Evolutionary conservation across 2,329 filamentous ascomycete genomes (phyloP).

Genomic region (Tolypocladium tropicale): DNA sequence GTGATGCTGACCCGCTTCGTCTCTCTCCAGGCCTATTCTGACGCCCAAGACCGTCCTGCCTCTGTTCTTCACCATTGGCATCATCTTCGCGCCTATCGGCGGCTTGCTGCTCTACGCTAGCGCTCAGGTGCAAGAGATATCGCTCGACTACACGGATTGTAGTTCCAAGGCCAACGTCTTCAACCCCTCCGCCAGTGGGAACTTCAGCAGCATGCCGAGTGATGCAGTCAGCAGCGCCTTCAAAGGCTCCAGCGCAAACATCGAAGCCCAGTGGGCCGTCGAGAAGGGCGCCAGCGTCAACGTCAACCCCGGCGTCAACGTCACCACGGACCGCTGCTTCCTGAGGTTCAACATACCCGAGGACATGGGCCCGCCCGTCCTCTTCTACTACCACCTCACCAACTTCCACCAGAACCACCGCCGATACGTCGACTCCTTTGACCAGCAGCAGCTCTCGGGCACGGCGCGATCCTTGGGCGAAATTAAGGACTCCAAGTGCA

Average conservation of each 20-base stretch:
- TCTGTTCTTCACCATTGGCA: slow-evolving; percentile 80
- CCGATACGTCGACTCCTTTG: slow-evolving; percentile 86
- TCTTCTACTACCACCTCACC: slow-evolving; percentile 90
- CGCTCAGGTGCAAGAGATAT: slow-evolving; percentile 76
- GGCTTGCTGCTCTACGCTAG: slow-evolving; percentile 81
- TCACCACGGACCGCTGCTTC: slow-evolving; percentile 49
- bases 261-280: slow-evolving; percentile 32
- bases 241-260: slow-evolving; percentile 39
- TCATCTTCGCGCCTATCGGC: slow-evolving; percentile 90
- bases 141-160: slow-evolving; percentile 85
- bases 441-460: slow-evolving; percentile 71
- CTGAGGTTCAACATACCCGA: slow-evolving; percentile 73
- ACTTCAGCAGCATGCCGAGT: slow-evolving; percentile 41
- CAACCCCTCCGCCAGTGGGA: too few relatives aligned
- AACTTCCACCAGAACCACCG: slow-evolving; percentile 99
- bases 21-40: slow-evolving; percentile 75
- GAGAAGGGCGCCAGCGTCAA: slow-evolving; percentile 28
- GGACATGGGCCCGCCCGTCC: slow-evolving; percentile 67
- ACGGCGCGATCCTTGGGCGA: slow-evolving; percentile 45
- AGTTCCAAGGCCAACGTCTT: slow-evolving; percentile 38
- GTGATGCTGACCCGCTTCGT: neutral
- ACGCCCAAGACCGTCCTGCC: slow-evolving; percentile 90
- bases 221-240: slow-evolving; percentile 59
- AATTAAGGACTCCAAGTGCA: slow-evolving; percentile 62
- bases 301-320: slow-evolving; percentile 24